These are phyloP conservation scores for Coniochaeta ligniaria DNA, from an alignment of 2,329 filamentous ascomycete species.

Conservation along the genomic window DNA sequence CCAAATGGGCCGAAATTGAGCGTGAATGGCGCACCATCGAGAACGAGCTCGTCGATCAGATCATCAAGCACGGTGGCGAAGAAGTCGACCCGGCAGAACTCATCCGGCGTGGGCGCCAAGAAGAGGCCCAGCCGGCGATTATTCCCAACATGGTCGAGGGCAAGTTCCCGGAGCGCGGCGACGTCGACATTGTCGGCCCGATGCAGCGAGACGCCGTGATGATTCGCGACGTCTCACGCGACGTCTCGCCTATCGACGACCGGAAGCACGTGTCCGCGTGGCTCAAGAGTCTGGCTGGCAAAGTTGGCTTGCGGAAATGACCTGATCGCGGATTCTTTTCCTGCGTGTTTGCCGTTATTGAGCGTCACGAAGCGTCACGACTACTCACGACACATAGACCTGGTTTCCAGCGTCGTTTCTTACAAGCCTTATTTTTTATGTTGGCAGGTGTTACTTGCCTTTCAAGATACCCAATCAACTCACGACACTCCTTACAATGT, in stretches of 20 bases:
- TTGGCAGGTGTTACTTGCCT: background rate
- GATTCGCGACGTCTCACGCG: constrained; percentile 31
- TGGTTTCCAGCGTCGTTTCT: background rate
- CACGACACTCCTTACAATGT: background rate
- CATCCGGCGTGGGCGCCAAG: constrained; percentile 26
- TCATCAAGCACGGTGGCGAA: constrained; percentile 27
- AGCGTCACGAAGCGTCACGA: background rate
- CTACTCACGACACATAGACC: background rate
- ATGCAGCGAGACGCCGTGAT: constrained; percentile 63
- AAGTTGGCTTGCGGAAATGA: constrained; percentile 28
- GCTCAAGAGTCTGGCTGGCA: constrained; percentile 40
- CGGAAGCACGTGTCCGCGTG: constrained; percentile 36
- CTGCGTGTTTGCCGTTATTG: background rate
- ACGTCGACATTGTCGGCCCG: constrained; percentile 88
- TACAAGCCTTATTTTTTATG: background rate
- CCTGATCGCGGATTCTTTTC: background rate
- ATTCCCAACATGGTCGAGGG: constrained; percentile 65
- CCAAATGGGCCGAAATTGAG: constrained; percentile 83
- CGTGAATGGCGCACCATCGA: constrained; percentile 65
- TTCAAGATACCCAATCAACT: background rate
- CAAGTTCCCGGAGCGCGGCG: constrained; percentile 83
- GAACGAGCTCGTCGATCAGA: constrained; percentile 52
- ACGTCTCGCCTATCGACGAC: constrained; percentile 18
- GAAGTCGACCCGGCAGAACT: constrained; percentile 5
- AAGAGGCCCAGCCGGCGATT: constrained; percentile 52